Base-by-base conservation (phyloP, 768 basidiomycete genomes). In the Lactarius trivialis region DNA sequence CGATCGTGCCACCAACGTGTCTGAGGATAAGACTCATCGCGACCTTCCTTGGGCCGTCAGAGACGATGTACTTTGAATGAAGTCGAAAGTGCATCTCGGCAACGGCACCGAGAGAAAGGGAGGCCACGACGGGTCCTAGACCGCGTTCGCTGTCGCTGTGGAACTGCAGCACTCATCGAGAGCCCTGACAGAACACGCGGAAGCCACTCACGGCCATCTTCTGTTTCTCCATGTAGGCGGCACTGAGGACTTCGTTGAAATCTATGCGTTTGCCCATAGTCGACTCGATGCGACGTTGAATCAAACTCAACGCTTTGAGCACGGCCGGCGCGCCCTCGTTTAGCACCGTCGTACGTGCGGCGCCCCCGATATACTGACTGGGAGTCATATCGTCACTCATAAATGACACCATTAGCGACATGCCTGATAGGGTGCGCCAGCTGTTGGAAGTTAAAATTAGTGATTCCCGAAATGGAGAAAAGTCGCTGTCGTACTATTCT, bases 181-280 rank as follows among this genome's bases (percentile, higher is more conserved):
- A 45, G 50, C 5, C 24, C 12, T 15, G 32, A 7, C 21, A 17
- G 12, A 56, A 30, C 7, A 17, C 19, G n/a, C 49, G 24, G 14
- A 21, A 81, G 26, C 41, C 34, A 62, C 71, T 68, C 70, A 90
- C 90, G 54, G 88, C 81, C 90, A 93, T 93, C 70, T 80, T 88
- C 71, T 92, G 91, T 60, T 82, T 79, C 68, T 89, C 87, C 88
- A 92, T 91, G 68, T 93, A 93, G 1, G 88, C 90, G 51, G 86
- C 88, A 61, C 85, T 85, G 33, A 93, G 78, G 37, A 93, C 79
- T 72, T 93, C 90, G 66, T 93, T 93, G 75, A 92, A 91, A 0
- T 72, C 67, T 28, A 73, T 67, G 12, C 71, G 57, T 17, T 60
- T 64, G 2, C 64, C 67, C 15, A 91, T 70, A 11, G 83, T 81